Conservation (phyloP, 371 early-diverging fungal species). For the Mortierella sp. region DNA sequence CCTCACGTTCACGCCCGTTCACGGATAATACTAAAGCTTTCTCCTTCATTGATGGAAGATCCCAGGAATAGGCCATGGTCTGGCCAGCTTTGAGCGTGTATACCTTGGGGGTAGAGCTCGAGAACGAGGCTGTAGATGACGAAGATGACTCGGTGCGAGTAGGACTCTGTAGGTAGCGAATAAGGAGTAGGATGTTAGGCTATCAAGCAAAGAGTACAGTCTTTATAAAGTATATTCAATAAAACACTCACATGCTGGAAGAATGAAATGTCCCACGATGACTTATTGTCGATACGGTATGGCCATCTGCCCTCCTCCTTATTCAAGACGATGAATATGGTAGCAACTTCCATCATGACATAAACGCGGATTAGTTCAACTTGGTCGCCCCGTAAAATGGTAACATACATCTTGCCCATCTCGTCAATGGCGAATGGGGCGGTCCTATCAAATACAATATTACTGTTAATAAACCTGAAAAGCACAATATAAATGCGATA, state of each 20-base stretch:
- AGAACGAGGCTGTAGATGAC: conserved; percentile 37
- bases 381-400: conserved; percentile 70
- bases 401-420: conserved; percentile 87
- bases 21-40: conserved; percentile 82
- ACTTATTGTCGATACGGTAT: conserved; percentile 89
- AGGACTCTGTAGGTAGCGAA: conserved; percentile 20
- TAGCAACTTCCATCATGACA: conserved; percentile 87
- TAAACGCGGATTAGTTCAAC: conserved; percentile 83
- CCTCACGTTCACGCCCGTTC: conserved; percentile 78
- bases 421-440: conserved; percentile 91
- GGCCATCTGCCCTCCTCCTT: conserved; percentile 92
- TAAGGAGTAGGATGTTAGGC: not conserved
- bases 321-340: conserved; percentile 87
- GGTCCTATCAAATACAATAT: conserved; percentile 66
- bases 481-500: too few species aligned
- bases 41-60: conserved; percentile 83
- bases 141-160: conserved; percentile 25
- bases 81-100: conserved; percentile 77
- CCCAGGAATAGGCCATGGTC: conserved; percentile 93
- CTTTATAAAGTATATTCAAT: not conserved
- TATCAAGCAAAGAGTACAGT: not conserved
- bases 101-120: conserved; percentile 39
- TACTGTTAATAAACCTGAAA: not conserved
- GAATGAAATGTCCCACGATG: conserved; percentile 81
- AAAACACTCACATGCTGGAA: conserved; percentile 78